Conservation (phyloP, 148 eudicot species). For the Fagopyrum tataricum region DNA sequence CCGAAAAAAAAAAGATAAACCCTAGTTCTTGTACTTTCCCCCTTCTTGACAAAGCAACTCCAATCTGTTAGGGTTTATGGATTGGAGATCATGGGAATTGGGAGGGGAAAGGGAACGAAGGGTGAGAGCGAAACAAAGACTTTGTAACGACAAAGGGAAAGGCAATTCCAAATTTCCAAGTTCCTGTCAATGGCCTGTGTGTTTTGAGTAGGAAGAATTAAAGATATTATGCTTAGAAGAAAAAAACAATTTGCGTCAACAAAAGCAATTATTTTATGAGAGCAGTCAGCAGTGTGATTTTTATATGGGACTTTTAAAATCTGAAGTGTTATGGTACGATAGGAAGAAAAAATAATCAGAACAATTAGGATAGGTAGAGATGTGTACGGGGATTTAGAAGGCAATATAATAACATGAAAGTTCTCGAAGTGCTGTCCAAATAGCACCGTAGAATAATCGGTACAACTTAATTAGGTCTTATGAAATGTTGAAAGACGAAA, state of each 20-base stretch:
- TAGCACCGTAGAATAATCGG: too few relatives aligned
- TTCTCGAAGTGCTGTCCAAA: too few relatives aligned
- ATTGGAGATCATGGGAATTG: background rate
- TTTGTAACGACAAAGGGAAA: background rate
- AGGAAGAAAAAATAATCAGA: too few relatives aligned
- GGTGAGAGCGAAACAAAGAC: background rate
- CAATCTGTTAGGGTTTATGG: background rate
- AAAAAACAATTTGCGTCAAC: background rate
- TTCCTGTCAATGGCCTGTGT: background rate
- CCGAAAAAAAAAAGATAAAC: background rate
- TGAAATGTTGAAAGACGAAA: too few relatives aligned
- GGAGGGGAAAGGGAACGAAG: background rate
- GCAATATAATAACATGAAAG: too few relatives aligned
- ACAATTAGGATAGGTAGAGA: too few relatives aligned
- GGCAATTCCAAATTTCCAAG: background rate
- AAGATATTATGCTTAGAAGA: background rate
- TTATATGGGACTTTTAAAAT: too few relatives aligned
- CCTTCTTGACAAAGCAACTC: background rate
- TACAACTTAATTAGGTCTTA: too few relatives aligned
- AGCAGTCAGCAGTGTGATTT: too few relatives aligned
- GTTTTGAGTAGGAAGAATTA: background rate
- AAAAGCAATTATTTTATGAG: too few relatives aligned
- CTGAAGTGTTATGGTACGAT: too few relatives aligned
- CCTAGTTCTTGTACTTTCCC: slow-evolving; percentile 3
- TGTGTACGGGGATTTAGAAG: too few relatives aligned